Percentiles rank a stretch among this genome's conserved stretches.
phyloP scores from a whole-genome alignment of 768 basidiomycete species.

The Fistulinella prunicolor region DNA sequence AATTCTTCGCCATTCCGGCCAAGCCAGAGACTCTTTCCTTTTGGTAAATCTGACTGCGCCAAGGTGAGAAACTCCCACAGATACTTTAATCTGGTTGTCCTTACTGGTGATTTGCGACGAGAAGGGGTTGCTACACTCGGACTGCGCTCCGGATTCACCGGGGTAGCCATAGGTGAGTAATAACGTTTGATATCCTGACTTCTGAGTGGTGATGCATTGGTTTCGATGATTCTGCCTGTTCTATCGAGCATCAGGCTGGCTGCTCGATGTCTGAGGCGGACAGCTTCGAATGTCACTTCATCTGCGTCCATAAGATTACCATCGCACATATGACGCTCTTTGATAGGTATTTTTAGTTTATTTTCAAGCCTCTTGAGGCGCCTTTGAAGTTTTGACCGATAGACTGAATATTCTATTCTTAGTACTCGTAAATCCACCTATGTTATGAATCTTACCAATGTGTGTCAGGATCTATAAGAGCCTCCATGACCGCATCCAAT shows the following conservation, averaged over 20 bases:
- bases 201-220: slow-evolving; percentile 9
- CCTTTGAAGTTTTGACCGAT: slow-evolving; percentile 68
- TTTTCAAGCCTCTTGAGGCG: slow-evolving; percentile 74
- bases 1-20: slow-evolving; percentile 65
- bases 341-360: slow-evolving; percentile 56
- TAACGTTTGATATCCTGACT: slow-evolving; percentile 25
- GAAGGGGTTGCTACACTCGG: slow-evolving; percentile 1
- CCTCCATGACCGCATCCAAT: slow-evolving; percentile 45
- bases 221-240: slow-evolving; percentile 35
- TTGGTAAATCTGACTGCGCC: slow-evolving; percentile 29
- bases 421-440: not conserved
- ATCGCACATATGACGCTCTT: slow-evolving; percentile 51
- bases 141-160: slow-evolving; percentile 11
- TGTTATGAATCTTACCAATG: slow-evolving; percentile 51
- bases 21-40: slow-evolving; percentile 70
- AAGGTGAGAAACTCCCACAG: slow-evolving; percentile 12
- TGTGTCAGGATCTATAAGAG: slow-evolving; percentile 77
- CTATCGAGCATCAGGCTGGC: slow-evolving; percentile 30
- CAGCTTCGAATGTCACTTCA: slow-evolving; percentile 38
- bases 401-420: slow-evolving; percentile 54
- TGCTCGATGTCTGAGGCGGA: slow-evolving; percentile 34
- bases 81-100: not conserved
- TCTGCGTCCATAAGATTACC: slow-evolving; percentile 39
- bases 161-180: slow-evolving; percentile 13
- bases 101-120: slow-evolving; percentile 14